phyloP scores from a whole-genome alignment of 2,329 filamentous ascomycete genomes.

The Didymella keratinophila region DNA sequence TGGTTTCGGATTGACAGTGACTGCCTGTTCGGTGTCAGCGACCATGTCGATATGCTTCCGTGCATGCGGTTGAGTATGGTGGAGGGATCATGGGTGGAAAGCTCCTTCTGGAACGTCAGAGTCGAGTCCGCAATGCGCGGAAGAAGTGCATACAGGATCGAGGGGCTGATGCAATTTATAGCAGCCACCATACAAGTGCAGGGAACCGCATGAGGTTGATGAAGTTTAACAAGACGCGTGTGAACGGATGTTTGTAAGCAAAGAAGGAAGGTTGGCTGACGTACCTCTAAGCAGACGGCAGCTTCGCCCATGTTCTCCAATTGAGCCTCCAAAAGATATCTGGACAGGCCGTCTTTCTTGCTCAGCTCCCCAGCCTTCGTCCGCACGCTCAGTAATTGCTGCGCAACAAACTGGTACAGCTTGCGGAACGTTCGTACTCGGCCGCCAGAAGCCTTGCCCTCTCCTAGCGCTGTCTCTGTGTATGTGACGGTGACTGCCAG shows the following conservation, averaged over 20 bases:
- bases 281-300: conserved; percentile 76
- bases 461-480: conserved; percentile 76
- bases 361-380: conserved; percentile 80
- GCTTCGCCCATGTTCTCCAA: conserved; percentile 93
- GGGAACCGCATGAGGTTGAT: conserved; percentile 26
- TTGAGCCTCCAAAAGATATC: conserved; percentile 89
- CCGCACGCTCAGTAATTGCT: conserved; percentile 85
- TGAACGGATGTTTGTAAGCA: conserved; percentile 11
- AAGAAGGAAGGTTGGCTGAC: conserved; percentile 16
- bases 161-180: conserved; percentile 19
- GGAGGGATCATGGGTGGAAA: conserved; percentile 9
- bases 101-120: conserved; percentile 16
- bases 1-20: conserved; percentile 58
- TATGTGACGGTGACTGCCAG: conserved; percentile 93
- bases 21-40: conserved; percentile 37
- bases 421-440: conserved; percentile 89
- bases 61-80: neutral
- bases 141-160: conserved; percentile 21
- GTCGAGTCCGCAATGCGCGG: conserved; percentile 24
- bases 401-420: conserved; percentile 95
- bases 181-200: conserved; percentile 2
- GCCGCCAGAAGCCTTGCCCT: conserved; percentile 59
- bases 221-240: conserved; percentile 7
- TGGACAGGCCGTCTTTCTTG: conserved; percentile 52
- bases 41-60: neutral